These are phyloP conservation scores for Botrytis sinoallii DNA, from an alignment of 2,329 filamentous ascomycete species.

Conservation along the genomic window DNA sequence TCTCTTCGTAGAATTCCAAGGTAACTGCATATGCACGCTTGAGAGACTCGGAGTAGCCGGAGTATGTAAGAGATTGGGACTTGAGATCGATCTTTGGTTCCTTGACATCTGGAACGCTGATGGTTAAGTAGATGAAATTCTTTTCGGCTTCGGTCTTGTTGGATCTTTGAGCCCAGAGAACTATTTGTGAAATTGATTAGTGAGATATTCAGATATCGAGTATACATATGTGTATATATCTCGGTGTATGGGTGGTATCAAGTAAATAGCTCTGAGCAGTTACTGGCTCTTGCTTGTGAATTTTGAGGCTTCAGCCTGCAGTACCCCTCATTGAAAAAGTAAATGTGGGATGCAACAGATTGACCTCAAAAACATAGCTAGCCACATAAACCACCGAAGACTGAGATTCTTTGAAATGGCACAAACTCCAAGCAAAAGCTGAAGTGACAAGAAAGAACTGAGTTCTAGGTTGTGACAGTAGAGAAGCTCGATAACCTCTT, in stretches of 20 bases:
- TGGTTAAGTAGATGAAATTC: slow-evolving; percentile 94
- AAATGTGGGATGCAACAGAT: neutral
- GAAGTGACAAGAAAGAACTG: neutral
- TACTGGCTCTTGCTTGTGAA: slow-evolving; percentile 8
- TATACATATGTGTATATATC: neutral
- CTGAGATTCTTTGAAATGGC: neutral
- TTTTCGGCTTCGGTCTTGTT: slow-evolving; percentile 73
- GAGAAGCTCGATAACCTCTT: neutral
- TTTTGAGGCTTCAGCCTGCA: slow-evolving; percentile 5
- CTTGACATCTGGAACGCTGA: slow-evolving; percentile 82
- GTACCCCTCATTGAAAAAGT: slow-evolving; percentile 14
- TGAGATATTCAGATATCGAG: neutral
- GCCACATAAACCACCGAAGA: neutral
- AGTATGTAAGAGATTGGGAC: slow-evolving; percentile 74
- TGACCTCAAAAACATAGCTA: neutral
- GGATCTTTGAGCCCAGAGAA: slow-evolving; percentile 98
- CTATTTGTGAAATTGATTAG: slow-evolving; percentile 46
- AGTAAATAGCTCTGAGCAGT: neutral
- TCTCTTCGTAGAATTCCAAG: slow-evolving; percentile 85
- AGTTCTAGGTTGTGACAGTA: neutral
- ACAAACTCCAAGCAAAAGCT: neutral
- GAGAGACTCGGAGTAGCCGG: slow-evolving; percentile 76
- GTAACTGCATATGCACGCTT: slow-evolving; percentile 85
- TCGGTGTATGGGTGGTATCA: neutral
- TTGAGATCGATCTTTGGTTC: slow-evolving; percentile 82